Evolutionary conservation across 805 yeast genomes (phyloP).

Genomic region (Helenozyma baotianmanensis): DNA sequence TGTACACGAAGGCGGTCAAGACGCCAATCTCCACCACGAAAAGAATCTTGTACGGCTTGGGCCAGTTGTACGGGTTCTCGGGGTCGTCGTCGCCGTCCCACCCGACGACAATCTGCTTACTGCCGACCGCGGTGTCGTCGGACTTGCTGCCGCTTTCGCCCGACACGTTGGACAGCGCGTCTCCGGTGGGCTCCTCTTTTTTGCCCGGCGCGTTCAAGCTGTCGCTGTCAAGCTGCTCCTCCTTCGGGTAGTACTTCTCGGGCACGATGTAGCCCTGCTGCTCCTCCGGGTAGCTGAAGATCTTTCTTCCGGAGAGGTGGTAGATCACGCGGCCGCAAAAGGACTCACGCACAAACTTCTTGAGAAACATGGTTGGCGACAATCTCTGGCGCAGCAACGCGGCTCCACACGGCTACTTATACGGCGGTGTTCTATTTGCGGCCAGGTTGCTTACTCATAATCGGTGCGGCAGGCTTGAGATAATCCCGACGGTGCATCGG

Average conservation of each 20-base stretch:
- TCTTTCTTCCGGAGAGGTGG: conserved; percentile 22
- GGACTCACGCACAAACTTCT: conserved; percentile 24
- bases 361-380: too few relatives aligned
- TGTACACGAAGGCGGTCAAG: conserved; percentile 49
- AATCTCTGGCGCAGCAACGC: too few relatives aligned
- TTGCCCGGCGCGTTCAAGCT: neutral
- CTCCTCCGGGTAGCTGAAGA: conserved; percentile 25
- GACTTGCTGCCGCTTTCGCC: too few relatives aligned
- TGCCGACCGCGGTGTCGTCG: too few relatives aligned
- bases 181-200: too few relatives aligned
- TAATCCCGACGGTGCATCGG: too few relatives aligned
- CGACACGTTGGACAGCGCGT: too few relatives aligned
- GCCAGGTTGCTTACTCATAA: too few relatives aligned
- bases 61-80: conserved; percentile 57
- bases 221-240: neutral
- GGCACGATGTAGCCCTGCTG: conserved; percentile 25
- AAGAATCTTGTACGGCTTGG: conserved; percentile 32
- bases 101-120: conserved; percentile 13
- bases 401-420: too few relatives aligned
- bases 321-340: conserved; percentile 25
- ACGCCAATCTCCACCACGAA: conserved; percentile 38
- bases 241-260: conserved; percentile 21
- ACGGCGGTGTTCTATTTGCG: too few relatives aligned
- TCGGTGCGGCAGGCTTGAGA: too few relatives aligned
- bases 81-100: conserved; percentile 48